Evolutionary conservation across 2,329 filamentous ascomycete species (phyloP), one percentile per base, ranked within the genome.

Genomic region (Elsinoe ampelina): DNA sequence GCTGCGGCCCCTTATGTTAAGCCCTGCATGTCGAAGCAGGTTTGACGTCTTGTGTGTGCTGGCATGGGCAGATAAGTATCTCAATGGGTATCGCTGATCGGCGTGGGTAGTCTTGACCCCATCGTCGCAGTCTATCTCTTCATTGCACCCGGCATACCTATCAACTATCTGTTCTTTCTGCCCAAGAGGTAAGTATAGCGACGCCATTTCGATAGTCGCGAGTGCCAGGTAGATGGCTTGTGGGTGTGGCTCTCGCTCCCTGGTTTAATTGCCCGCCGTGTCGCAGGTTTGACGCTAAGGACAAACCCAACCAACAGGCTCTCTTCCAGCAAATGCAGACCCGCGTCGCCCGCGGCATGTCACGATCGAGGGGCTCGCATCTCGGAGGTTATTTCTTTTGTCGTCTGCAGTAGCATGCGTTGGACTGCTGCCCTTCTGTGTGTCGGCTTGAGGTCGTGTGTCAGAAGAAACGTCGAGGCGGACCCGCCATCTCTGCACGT

Each of bases 321-420:
- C 58, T 45, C 32, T 55, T 39, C 13, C 57, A 19, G n/a, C 26
- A 10, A 51, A 51, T 32, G 47, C 30, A 20, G 20, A 26, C 57
- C 35, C 12, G 58, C 60, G 10, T 58, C 55, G 26, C 34, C 22
- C 11, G 38, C 19, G 7, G 66, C 32, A 17, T 50, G 43, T 50
- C 20, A 32, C 6, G 26, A 48, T 34, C 26, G 39, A 41, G 15
- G 19, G 38, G 13, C 30, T 26, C 7, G 42, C 17, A 26, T 38
- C 59, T 26, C 64, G 61, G 35, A 64, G 60, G 43, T 64, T 60
- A n/a, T 57, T 78, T 77, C 12, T 75, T 77, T 3, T 74, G 26
- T 45, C 41, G 20, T 26, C 13, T 45, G 36, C 36, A 39, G 5
- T 30, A 30, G 26, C 26, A 30, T 7, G 26, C 26, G 5, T 30